These are phyloP conservation scores for Echinosophora koreensis DNA, from an alignment of 306 rosid species.

Conservation along the genomic window DNA sequence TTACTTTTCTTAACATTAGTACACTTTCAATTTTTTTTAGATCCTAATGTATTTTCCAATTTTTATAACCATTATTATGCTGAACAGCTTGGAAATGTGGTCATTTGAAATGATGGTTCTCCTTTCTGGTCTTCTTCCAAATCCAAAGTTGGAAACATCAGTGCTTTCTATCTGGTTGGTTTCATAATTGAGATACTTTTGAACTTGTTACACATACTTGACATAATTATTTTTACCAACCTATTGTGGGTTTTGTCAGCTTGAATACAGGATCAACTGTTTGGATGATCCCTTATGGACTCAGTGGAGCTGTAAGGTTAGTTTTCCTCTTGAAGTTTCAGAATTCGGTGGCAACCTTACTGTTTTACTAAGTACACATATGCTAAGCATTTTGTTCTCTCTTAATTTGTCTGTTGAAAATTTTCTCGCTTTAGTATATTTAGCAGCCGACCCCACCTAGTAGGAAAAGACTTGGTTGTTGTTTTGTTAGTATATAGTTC, in stretches of 20 bases:
- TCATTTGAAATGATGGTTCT: constrained; percentile 75
- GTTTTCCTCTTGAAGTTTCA: neutral
- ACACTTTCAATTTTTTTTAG: neutral
- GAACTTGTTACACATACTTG: neutral
- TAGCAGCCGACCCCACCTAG: no score
- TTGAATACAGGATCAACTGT: constrained; percentile 61
- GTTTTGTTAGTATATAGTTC: neutral
- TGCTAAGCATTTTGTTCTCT: neutral
- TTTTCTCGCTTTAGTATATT: neutral
- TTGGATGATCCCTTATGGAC: constrained; percentile 86
- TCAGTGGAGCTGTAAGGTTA: constrained; percentile 81
- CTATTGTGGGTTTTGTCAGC: constrained; percentile 50
- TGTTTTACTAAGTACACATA: neutral
- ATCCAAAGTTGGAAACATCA: constrained; percentile 72
- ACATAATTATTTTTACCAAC: neutral
- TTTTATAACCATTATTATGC: constrained; percentile 35
- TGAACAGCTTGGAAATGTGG: constrained; percentile 77
- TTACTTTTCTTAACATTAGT: neutral
- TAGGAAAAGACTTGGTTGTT: no score
- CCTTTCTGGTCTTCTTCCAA: constrained; percentile 76
- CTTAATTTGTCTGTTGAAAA: neutral
- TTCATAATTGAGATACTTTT: constrained; percentile 18
- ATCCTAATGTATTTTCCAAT: neutral
- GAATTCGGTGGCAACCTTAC: constrained; percentile 30
- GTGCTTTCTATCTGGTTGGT: constrained; percentile 76